Evolutionary conservation across 2,329 filamentous ascomycete species (phyloP).

Genomic region (Mollisiaceae sp.): DNA sequence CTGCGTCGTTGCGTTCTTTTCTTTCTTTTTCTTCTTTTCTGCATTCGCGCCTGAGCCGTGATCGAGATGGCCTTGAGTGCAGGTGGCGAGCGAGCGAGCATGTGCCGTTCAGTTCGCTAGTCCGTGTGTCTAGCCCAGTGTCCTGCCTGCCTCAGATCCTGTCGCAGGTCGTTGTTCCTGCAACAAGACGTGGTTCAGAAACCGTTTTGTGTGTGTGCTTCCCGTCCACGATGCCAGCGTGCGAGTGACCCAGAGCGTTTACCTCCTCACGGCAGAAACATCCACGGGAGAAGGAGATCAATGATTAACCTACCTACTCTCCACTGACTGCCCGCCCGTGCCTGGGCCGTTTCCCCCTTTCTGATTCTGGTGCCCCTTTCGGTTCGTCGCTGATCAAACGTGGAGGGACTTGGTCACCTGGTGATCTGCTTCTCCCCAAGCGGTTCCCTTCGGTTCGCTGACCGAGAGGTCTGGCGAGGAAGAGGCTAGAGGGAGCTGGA

Average conservation of each 20-base stretch:
- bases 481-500: background rate
- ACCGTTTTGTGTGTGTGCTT: constrained; percentile 1
- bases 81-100: background rate
- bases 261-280: too few relatives aligned
- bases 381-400: background rate
- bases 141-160: background rate
- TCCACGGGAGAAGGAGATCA: too few relatives aligned
- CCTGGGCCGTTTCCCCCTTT: too few relatives aligned
- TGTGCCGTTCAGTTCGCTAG: background rate
- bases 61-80: background rate
- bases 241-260: too few relatives aligned
- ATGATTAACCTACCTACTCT: too few relatives aligned
- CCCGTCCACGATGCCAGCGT: too few relatives aligned
- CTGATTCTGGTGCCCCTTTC: too few relatives aligned
- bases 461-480: background rate
- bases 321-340: too few relatives aligned
- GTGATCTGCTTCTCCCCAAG: background rate
- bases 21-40: too few relatives aligned
- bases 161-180: background rate
- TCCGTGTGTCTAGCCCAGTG: constrained; percentile 3
- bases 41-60: constrained; percentile 1
- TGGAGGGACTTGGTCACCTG: background rate
- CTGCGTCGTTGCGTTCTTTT: too few relatives aligned
- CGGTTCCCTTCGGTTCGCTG: background rate
- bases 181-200: background rate